A percentile compares a stretch with the other conserved stretches of the same genome.
These are phyloP conservation scores for Afroboletus lepidellus DNA, from an alignment of 1,284 basidiomycete genomes.

Conservation along the genomic window DNA sequence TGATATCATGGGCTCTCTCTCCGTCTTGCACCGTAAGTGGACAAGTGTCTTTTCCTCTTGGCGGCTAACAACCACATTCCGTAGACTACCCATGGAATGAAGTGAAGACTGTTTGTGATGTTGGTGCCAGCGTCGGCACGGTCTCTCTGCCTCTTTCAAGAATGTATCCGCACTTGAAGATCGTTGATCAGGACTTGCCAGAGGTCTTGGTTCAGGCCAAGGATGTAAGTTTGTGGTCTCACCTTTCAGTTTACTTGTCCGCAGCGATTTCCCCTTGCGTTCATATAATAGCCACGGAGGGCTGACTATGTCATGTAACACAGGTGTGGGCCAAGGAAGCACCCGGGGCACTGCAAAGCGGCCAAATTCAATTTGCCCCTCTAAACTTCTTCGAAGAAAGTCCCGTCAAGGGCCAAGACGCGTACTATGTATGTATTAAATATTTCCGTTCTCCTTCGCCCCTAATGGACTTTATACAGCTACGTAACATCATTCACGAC, in stretches of 20 bases:
- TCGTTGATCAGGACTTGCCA: constrained; percentile 47
- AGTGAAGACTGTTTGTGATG: constrained; percentile 45
- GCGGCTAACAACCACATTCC: neutral
- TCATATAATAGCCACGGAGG: neutral
- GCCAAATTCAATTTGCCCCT: constrained; percentile 37
- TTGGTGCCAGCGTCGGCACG: constrained; percentile 47
- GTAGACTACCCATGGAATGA: constrained; percentile 45
- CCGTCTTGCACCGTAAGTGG: constrained; percentile 28
- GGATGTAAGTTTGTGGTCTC: constrained; percentile 12
- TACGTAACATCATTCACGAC: constrained; percentile 28
- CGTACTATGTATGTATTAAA: constrained; percentile 43
- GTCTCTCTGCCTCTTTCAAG: constrained; percentile 42
- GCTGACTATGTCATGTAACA: neutral
- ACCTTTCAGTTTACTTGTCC: neutral
- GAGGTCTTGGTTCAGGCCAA: constrained; percentile 37
- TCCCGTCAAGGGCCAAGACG: constrained; percentile 40
- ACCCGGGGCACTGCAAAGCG: constrained; percentile 35
- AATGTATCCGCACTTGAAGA: constrained; percentile 39
- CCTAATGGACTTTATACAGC: constrained; percentile 8
- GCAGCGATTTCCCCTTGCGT: neutral
- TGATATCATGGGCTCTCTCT: constrained; percentile 20
- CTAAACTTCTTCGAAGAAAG: constrained; percentile 47
- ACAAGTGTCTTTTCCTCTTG: neutral
- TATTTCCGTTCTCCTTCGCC: neutral
- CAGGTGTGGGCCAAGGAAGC: constrained; percentile 38